phyloP scores from a whole-genome alignment of 305 asterid species.

The Solanum chacoense region DNA sequence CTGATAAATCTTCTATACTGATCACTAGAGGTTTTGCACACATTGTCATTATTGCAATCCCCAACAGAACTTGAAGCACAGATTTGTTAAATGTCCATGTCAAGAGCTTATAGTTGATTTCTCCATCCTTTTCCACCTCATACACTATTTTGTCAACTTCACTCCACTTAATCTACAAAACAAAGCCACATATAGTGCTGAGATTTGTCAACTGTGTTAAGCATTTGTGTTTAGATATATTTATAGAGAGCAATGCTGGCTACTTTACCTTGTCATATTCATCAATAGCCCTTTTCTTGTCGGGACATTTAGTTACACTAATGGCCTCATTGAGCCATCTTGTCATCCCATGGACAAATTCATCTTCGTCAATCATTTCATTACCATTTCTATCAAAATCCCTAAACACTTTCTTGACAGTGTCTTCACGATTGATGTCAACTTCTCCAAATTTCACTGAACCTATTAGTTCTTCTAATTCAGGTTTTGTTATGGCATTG shows the following conservation, averaged over 20 bases:
- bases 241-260: background rate
- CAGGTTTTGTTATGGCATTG: conserved; percentile 20
- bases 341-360: conserved; percentile 24
- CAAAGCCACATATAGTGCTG: background rate
- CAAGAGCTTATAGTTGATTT: conserved; percentile 5
- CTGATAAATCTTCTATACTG: conserved; percentile 23
- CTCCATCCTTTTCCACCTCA: conserved; percentile 15
- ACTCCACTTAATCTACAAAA: conserved; percentile 30
- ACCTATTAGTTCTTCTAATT: conserved; percentile 22
- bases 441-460: conserved; percentile 15
- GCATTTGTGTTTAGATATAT: background rate
- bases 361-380: conserved; percentile 17
- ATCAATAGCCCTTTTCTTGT: conserved; percentile 20
- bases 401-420: conserved; percentile 16
- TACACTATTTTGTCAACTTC: conserved; percentile 27
- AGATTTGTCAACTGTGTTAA: background rate
- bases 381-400: conserved; percentile 32
- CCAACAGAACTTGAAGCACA: conserved; percentile 22
- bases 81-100: conserved; percentile 22
- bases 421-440: conserved; percentile 11
- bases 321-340: conserved; percentile 35
- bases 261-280: conserved; percentile 31
- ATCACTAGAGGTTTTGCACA: conserved; percentile 24
- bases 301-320: conserved; percentile 16
- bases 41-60: conserved; percentile 31